Evolutionary conservation across 805 yeast species (phyloP).

Genomic region (Dipodascus albidus): DNA sequence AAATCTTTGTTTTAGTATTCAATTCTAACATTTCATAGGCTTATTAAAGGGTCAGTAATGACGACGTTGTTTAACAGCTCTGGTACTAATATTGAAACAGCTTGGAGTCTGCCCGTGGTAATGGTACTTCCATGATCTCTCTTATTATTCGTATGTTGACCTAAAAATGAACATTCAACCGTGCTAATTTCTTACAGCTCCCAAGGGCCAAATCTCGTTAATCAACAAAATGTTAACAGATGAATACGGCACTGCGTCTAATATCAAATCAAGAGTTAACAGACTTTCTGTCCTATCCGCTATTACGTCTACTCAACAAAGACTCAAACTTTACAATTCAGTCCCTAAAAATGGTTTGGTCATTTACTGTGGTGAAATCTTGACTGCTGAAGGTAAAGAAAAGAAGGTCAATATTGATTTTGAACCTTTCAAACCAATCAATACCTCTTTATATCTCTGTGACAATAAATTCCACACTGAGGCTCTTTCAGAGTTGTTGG

Average conservation of each 20-base stretch:
- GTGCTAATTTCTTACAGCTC: slow-evolving; percentile 31
- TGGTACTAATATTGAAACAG: slow-evolving; percentile 35
- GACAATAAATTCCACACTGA: slow-evolving; percentile 98
- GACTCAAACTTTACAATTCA: slow-evolving; percentile 74
- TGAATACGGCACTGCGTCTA: slow-evolving; percentile 98
- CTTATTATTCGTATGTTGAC: slow-evolving; percentile 51
- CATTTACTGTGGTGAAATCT: slow-evolving; percentile 95
- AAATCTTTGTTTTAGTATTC: background rate
- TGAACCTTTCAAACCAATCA: slow-evolving; percentile 98
- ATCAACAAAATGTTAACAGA: slow-evolving; percentile 87
- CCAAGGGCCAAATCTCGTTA: slow-evolving; percentile 84
- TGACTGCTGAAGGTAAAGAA: slow-evolving; percentile 95
- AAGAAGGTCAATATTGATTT: slow-evolving; percentile 94
- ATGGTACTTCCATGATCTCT: slow-evolving; percentile 98
- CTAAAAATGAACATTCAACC: background rate
- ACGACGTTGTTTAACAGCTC: background rate
- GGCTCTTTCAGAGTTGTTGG: slow-evolving; percentile 85
- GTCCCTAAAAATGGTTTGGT: slow-evolving; percentile 96
- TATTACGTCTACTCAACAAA: slow-evolving; percentile 96
- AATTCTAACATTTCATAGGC: slow-evolving; percentile 6
- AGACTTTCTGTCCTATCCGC: slow-evolving; percentile 92
- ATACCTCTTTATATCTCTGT: slow-evolving; percentile 91
- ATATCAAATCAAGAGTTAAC: slow-evolving; percentile 95
- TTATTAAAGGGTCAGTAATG: slow-evolving; percentile 20
- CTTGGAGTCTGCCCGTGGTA: slow-evolving; percentile 88